phyloP scores from a whole-genome alignment of 164 flowering plant genomes.

The Brasenia schreberi region DNA sequence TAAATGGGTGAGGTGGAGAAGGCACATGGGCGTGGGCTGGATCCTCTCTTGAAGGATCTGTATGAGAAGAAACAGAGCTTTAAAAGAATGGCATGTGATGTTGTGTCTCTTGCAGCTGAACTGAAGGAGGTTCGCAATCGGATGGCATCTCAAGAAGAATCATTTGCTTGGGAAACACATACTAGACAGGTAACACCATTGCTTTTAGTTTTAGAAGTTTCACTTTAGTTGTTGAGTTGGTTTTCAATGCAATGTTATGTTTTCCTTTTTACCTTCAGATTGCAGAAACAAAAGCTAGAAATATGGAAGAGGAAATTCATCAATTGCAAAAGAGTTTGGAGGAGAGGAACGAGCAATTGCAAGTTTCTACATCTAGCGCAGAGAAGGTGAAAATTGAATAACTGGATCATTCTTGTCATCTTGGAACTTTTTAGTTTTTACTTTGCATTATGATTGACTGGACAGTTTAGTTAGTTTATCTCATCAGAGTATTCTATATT shows the following conservation, averaged over 20 bases:
- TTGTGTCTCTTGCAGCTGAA: constrained; percentile 82
- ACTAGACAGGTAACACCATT: constrained; percentile 44
- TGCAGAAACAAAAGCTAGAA: constrained; percentile 30
- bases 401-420: too few relatives aligned
- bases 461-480: too few relatives aligned
- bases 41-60: constrained; percentile 84
- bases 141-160: constrained; percentile 52
- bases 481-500: too few relatives aligned
- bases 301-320: constrained; percentile 53
- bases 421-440: too few relatives aligned
- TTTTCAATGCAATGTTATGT: constrained; percentile 21
- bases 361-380: constrained; percentile 37
- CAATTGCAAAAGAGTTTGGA: constrained; percentile 54
- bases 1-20: constrained; percentile 15
- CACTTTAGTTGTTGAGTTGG: too few relatives aligned
- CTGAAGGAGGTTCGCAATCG: constrained; percentile 78
- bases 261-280: constrained; percentile 8
- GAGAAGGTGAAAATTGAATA: constrained; percentile 37
- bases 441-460: too few relatives aligned
- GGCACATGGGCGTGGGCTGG: constrained; percentile 22
- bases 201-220: too few relatives aligned
- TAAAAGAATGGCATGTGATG: constrained; percentile 27
- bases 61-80: constrained; percentile 75
- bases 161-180: constrained; percentile 48
- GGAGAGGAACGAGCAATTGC: constrained; percentile 52